Conservation (phyloP, 192 early-diverging fungal genomes). For the Coemansia sp. region DNA sequence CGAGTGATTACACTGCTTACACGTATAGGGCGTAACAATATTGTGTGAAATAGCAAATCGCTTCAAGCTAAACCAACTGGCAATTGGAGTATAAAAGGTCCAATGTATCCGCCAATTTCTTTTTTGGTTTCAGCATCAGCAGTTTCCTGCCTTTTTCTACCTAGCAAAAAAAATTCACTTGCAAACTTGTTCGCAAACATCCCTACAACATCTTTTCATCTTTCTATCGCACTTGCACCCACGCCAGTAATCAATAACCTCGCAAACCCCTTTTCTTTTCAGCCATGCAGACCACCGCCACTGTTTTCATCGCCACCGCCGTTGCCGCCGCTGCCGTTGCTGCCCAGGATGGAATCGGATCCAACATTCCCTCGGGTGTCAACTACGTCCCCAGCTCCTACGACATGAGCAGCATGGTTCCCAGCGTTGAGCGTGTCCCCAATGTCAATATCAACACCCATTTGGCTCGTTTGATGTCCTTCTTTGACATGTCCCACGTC, state of each 20-base stretch:
- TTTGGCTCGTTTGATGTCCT: slow-evolving; percentile 9
- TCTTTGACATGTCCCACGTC: slow-evolving; percentile 18
- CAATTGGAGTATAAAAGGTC: slow-evolving; percentile 16
- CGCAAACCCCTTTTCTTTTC: neutral
- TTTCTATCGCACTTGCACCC: neutral
- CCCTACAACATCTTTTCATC: neutral
- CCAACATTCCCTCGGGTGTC: neutral
- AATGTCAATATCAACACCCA: slow-evolving; percentile 3
- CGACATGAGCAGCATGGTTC: neutral
- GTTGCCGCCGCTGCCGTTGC: slow-evolving; percentile 5
- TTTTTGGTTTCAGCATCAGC: slow-evolving; percentile 7
- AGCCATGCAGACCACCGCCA: slow-evolving; percentile 5
- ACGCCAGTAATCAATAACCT: neutral
- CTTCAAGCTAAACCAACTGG: too few species aligned
- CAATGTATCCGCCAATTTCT: neutral
- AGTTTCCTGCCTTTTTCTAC: slow-evolving; percentile 14
- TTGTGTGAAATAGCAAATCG: too few species aligned
- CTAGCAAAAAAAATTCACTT: neutral
- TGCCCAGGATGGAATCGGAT: slow-evolving; percentile 1
- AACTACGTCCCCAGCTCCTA: neutral
- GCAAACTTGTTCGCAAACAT: too few species aligned
- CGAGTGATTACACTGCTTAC: too few species aligned
- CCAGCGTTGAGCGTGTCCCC: too few species aligned
- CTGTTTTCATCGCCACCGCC: neutral
- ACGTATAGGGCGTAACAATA: too few species aligned